phyloP scores from a whole-genome alignment of 345 rosid genomes.

The Iberis pinnata region DNA sequence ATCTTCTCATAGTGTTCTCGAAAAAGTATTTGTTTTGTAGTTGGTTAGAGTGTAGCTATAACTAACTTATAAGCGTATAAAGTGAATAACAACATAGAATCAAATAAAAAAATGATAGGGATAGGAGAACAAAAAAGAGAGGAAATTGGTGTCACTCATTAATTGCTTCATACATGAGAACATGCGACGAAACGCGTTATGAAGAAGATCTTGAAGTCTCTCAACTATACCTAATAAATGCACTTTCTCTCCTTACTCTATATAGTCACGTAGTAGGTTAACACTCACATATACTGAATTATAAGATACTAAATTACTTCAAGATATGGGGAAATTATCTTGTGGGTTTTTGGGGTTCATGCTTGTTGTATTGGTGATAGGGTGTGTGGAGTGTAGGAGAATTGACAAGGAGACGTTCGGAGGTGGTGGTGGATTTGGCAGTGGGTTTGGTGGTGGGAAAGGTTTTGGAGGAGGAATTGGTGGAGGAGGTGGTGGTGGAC shows the following conservation, averaged over 20 bases:
- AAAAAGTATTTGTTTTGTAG: neutral
- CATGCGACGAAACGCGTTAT: constrained; percentile 22
- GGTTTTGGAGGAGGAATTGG: constrained; percentile 33
- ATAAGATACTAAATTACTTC: neutral
- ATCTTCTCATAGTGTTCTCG: neutral
- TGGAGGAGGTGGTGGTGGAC: constrained; percentile 28
- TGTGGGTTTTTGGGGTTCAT: constrained; percentile 22
- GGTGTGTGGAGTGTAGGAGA: constrained; percentile 24
- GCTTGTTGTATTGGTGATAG: constrained; percentile 17
- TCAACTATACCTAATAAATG: constrained; percentile 32
- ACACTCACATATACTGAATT: no score
- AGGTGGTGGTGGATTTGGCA: constrained; percentile 26
- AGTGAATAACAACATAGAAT: no score
- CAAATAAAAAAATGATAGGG: neutral
- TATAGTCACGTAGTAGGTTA: constrained; percentile 4
- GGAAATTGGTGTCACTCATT: constrained; percentile 20
- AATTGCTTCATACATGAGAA: constrained; percentile 25
- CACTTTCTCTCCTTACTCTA: neutral
- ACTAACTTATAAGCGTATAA: neutral
- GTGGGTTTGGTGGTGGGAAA: constrained; percentile 15
- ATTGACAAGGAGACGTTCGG: constrained; percentile 32
- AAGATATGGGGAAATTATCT: constrained; percentile 28
- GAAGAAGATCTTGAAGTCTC: constrained; percentile 6
- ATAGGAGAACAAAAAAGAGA: neutral
- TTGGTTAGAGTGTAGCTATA: neutral